Percentiles rank a stretch among this genome's conserved stretches.
Conservation (phyloP, 1,284 basidiomycete species). For the Trichosporon asahii region DNA sequence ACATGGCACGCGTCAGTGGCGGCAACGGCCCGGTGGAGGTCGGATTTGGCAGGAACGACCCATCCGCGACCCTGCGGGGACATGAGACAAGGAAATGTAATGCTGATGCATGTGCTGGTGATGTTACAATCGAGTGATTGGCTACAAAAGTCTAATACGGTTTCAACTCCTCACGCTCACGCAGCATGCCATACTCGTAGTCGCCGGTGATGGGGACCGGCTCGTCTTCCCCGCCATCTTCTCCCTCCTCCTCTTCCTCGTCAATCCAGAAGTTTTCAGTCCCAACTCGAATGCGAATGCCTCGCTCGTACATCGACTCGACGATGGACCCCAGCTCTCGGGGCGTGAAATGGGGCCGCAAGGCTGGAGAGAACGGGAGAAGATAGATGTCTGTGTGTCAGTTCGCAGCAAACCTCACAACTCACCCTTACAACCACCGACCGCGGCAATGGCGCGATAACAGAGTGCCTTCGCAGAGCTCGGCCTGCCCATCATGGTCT, state of each 20-base stretch:
- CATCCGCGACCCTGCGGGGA: neutral
- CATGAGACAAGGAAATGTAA: neutral
- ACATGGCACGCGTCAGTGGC: conserved; percentile 9
- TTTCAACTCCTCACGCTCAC: conserved; percentile 38
- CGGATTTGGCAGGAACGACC: neutral
- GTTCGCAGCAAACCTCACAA: neutral
- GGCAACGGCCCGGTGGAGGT: neutral
- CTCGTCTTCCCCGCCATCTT: conserved; percentile 51
- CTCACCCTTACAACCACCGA: conserved; percentile 48
- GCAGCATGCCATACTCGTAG: conserved; percentile 43
- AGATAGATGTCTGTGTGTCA: conserved; percentile 70
- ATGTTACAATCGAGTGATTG: conserved; percentile 1
- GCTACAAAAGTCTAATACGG: conserved; percentile 33
- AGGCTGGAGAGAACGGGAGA: conserved; percentile 66
- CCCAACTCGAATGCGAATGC: conserved; percentile 65
- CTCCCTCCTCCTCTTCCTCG: conserved; percentile 38
- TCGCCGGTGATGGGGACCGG: conserved; percentile 20
- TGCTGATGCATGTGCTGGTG: neutral
- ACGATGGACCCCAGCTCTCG: conserved; percentile 67
- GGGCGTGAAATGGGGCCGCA: conserved; percentile 65
- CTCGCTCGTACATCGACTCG: conserved; percentile 78
- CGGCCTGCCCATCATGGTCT: conserved; percentile 63
- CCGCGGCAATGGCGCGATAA: conserved; percentile 71
- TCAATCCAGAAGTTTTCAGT: conserved; percentile 60
- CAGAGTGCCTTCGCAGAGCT: conserved; percentile 70